These are phyloP conservation scores for Coniosporium apollinis DNA, from an alignment of 495 filamentous ascomycete genomes.

Conservation along the genomic window DNA sequence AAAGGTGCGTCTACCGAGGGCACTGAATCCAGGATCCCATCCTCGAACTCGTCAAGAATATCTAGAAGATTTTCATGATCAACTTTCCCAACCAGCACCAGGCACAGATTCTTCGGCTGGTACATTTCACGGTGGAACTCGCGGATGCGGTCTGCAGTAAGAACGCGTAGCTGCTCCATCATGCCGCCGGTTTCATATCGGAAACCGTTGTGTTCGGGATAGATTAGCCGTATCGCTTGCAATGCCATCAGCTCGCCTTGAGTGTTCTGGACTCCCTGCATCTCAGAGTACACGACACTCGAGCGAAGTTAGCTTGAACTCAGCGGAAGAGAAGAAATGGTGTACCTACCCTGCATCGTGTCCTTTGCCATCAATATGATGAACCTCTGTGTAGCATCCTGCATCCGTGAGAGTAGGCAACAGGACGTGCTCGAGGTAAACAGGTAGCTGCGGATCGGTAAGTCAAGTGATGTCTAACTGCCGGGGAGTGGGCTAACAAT, in stretches of 20 bases:
- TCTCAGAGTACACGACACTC: conserved; percentile 93
- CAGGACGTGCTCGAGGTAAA: conserved; percentile 92
- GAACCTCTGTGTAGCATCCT: conserved; percentile 86
- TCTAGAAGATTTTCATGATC: conserved; percentile 64
- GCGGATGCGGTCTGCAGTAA: conserved; percentile 79
- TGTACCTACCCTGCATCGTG: conserved; percentile 56
- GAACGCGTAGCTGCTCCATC: conserved; percentile 74
- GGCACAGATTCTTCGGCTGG: conserved; percentile 85
- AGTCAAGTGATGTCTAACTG: neutral
- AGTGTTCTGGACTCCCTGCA: conserved; percentile 87
- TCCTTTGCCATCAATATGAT: conserved; percentile 82
- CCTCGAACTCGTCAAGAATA: conserved; percentile 76
- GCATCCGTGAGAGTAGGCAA: conserved; percentile 83
- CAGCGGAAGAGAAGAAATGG: neutral
- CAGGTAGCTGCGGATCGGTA: conserved; percentile 39
- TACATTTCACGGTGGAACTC: conserved; percentile 95
- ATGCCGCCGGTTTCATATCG: conserved; percentile 94
- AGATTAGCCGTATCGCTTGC: conserved; percentile 55
- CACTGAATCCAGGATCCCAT: conserved; percentile 65
- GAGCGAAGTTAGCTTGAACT: neutral
- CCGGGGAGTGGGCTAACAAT: conserved; percentile 28
- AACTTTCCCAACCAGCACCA: conserved; percentile 79
- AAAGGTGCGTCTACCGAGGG: conserved; percentile 58
- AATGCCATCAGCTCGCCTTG: conserved; percentile 72
- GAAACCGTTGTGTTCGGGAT: conserved; percentile 80